A percentile compares a stretch with the other conserved stretches of the same genome.
Evolutionary conservation across 805 yeast species (phyloP).

Genomic region (Danielozyma ontarioensis): DNA sequence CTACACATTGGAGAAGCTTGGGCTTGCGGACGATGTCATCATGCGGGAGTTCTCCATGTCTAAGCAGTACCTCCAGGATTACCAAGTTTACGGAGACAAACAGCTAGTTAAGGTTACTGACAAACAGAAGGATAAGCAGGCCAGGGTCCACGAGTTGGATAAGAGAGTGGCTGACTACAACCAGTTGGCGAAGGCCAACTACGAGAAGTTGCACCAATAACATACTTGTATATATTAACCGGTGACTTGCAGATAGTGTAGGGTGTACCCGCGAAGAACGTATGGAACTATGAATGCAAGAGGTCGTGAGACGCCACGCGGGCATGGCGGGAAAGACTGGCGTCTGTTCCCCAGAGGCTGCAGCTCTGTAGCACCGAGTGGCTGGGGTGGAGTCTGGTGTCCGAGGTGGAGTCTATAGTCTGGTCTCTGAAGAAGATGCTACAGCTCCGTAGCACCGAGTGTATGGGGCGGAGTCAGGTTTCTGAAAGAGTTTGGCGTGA

Average conservation of each 20-base stretch:
- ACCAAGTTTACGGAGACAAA: slow-evolving; percentile 72
- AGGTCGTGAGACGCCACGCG: too few species aligned
- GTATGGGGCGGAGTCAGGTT: too few species aligned
- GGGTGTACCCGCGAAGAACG: too few species aligned
- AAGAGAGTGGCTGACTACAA: slow-evolving; percentile 37
- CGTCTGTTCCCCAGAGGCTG: too few species aligned
- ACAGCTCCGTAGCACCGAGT: too few species aligned
- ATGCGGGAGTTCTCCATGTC: slow-evolving; percentile 78
- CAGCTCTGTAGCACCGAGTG: too few species aligned
- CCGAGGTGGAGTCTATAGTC: too few species aligned
- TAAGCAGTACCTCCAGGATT: slow-evolving; percentile 72
- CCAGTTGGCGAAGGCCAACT: slow-evolving; percentile 33
- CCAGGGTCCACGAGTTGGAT: slow-evolving; percentile 26
- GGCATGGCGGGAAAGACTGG: too few species aligned
- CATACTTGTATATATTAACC: slow-evolving; percentile 4
- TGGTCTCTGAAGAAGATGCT: too few species aligned
- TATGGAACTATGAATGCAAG: too few species aligned
- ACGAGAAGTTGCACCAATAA: slow-evolving; percentile 13
- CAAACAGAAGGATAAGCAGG: slow-evolving; percentile 26
- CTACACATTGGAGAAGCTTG: slow-evolving; percentile 82
- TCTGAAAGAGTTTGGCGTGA: not conserved
- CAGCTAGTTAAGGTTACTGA: slow-evolving; percentile 48
- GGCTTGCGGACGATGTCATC: slow-evolving; percentile 76
- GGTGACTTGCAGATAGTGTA: too few species aligned
- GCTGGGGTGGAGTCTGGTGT: too few species aligned